Conservation (phyloP, 2,329 filamentous ascomycete species). For the Myriosclerotinia scirpicola region DNA sequence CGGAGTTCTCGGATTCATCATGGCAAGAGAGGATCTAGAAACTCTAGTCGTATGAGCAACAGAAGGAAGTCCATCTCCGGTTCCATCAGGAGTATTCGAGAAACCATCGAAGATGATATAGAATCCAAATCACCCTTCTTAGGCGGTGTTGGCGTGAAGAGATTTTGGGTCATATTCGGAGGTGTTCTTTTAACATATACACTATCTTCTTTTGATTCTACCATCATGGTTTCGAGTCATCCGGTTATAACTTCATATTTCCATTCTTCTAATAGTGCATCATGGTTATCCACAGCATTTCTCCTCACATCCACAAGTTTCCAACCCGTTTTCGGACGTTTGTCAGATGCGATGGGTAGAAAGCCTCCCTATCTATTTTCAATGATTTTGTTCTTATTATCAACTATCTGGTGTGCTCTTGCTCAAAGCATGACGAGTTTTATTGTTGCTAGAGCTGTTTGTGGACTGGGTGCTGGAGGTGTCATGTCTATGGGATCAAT, state of each 20-base stretch:
- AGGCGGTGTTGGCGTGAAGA: conserved; percentile 47
- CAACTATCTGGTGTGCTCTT: conserved; percentile 68
- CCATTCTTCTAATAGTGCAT: conserved; percentile 72
- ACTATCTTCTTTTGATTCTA: conserved; percentile 68
- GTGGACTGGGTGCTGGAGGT: conserved; percentile 72
- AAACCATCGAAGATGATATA: conserved; percentile 21
- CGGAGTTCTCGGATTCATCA: conserved; percentile 36
- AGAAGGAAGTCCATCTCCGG: conserved; percentile 32
- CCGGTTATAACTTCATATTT: conserved; percentile 82
- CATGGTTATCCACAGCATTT: conserved; percentile 80
- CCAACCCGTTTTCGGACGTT: conserved; percentile 70
- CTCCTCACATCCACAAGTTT: conserved; percentile 74
- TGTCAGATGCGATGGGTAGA: conserved; percentile 73
- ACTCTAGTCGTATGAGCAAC: conserved; percentile 30
- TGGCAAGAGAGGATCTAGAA: conserved; percentile 24
- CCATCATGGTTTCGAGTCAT: conserved; percentile 78
- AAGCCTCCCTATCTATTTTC: conserved; percentile 65
- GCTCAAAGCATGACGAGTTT: conserved; percentile 68
- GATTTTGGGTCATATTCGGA: conserved; percentile 63
- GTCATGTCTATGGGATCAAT: conserved; percentile 68
- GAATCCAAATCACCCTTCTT: conserved; percentile 40
- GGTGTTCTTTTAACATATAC: conserved; percentile 60
- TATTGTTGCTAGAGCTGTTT: conserved; percentile 68
- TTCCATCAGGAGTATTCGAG: conserved; percentile 27
- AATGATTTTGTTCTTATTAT: conserved; percentile 60